A percentile compares a stretch with the other conserved stretches of the same genome.
phyloP scores from a whole-genome alignment of 768 basidiomycete genomes.

The Hysterangium stoloniferum region DNA sequence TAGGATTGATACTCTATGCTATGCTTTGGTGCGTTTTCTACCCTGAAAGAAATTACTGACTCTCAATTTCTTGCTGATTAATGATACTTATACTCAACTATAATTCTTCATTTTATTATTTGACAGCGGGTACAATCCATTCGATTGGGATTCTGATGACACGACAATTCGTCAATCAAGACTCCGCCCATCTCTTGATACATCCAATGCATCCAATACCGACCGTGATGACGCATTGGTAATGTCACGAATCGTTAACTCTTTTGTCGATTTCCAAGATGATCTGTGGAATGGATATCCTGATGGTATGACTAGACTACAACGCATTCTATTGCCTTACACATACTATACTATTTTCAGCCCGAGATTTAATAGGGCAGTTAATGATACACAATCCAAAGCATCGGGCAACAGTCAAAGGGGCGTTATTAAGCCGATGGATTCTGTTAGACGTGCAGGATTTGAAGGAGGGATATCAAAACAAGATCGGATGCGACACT shows the following conservation, averaged over 20 bases:
- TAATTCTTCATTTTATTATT: no score
- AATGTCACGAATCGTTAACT: conserved; percentile 62
- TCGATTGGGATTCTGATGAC: conserved; percentile 45
- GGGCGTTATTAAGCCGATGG: conserved; percentile 59
- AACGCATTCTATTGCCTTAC: conserved; percentile 13
- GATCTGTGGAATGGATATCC: conserved; percentile 47
- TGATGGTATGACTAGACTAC: conserved; percentile 39
- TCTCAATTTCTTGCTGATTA: not conserved
- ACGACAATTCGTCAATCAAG: conserved; percentile 14
- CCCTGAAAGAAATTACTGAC: not conserved
- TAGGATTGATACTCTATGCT: conserved; percentile 72
- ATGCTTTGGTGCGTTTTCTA: conserved; percentile 64
- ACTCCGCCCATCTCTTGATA: conserved; percentile 13
- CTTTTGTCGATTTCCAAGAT: conserved; percentile 47
- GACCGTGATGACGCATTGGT: conserved; percentile 47
- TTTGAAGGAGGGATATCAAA: conserved; percentile 52
- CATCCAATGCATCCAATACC: conserved; percentile 35
- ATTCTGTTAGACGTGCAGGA: conserved; percentile 54
- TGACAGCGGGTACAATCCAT: conserved; percentile 65
- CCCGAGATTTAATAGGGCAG: conserved; percentile 48
- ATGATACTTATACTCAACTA: not conserved
- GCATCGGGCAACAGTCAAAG: conserved; percentile 53
- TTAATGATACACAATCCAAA: conserved; percentile 53
- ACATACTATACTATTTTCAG: conserved; percentile 29
- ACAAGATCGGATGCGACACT: conserved; percentile 47